phyloP scores from a whole-genome alignment of 768 basidiomycete species.

The Pisolithus marmoratus region DNA sequence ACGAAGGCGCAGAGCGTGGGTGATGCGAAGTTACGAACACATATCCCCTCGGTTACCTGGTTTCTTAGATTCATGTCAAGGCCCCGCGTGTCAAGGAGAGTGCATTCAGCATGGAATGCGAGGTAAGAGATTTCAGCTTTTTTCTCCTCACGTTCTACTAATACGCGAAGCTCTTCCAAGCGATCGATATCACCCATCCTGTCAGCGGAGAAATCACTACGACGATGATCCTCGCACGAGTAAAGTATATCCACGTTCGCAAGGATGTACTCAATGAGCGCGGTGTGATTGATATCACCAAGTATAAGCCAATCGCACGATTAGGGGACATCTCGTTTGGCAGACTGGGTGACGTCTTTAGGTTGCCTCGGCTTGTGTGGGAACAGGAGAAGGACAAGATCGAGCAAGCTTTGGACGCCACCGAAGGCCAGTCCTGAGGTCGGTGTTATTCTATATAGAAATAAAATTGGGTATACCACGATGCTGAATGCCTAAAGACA shows the following conservation, averaged over 20 bases:
- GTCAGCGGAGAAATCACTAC: constrained; percentile 17
- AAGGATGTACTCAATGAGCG: constrained; percentile 32
- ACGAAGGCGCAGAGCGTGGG: constrained; percentile 35
- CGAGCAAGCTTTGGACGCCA: constrained; percentile 1
- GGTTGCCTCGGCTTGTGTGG: constrained; percentile 20
- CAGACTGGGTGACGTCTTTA: constrained; percentile 23
- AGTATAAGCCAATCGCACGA: constrained; percentile 31
- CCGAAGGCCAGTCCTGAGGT: too few species aligned
- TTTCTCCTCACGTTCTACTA: constrained; percentile 8
- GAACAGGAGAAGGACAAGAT: constrained; percentile 14
- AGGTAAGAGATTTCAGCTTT: constrained; percentile 4
- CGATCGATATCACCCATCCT: constrained; percentile 29
- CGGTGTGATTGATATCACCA: constrained; percentile 31
- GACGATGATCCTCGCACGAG: constrained; percentile 32
- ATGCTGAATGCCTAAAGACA: not conserved
- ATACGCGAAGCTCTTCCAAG: constrained; percentile 22
- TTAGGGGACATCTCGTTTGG: constrained; percentile 37
- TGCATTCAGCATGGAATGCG: constrained; percentile 44
- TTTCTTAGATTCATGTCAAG: constrained; percentile 29
- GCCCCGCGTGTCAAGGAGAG: constrained; percentile 38
- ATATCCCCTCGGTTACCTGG: not conserved
- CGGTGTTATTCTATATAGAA: too few species aligned
- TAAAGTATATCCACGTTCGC: constrained; percentile 39
- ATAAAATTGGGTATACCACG: not conserved
- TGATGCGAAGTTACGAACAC: not conserved